Conservation (phyloP, 805 yeast genomes). For the Wickerhamomyces kurtzmanii region DNA sequence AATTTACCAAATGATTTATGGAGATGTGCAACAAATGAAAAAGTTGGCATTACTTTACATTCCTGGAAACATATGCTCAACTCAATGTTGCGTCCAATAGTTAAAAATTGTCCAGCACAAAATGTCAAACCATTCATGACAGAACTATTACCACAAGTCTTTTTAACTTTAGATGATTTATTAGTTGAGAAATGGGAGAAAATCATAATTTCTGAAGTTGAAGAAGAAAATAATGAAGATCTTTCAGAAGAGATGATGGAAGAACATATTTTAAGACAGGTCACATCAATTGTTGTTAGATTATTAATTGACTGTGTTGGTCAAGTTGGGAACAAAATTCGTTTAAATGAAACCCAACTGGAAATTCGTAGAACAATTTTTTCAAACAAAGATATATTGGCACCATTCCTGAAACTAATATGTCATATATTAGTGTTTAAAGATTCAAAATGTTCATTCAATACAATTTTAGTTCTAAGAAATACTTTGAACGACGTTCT, state of each 20-base stretch:
- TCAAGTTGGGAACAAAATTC: constrained; percentile 42
- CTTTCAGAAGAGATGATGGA: constrained; percentile 98
- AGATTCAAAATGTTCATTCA: constrained; percentile 89
- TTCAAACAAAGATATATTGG: constrained; percentile 54
- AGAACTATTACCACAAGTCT: constrained; percentile 68
- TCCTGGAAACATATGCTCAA: constrained; percentile 97
- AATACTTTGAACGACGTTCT: constrained; percentile 63
- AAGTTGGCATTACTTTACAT: constrained; percentile 84
- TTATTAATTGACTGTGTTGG: constrained; percentile 82
- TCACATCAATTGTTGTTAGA: constrained; percentile 86
- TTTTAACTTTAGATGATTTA: constrained; percentile 64
- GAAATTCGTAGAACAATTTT: constrained; percentile 61
- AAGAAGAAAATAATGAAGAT: constrained; percentile 55
- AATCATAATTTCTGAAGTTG: constrained; percentile 35
- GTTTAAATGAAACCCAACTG: constrained; percentile 46
- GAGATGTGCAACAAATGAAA: constrained; percentile 66
- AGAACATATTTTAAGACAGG: constrained; percentile 85
- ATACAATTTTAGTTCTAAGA: constrained; percentile 73
- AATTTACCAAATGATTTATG: constrained; percentile 67
- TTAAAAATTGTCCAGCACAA: constrained; percentile 78
- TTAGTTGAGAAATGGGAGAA: constrained; percentile 69
- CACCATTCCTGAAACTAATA: constrained; percentile 66
- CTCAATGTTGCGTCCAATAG: constrained; percentile 74
- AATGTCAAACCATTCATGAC: constrained; percentile 61
- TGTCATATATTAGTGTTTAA: constrained; percentile 72